Conservation (phyloP, 2,329 filamentous ascomycete genomes). For the Colletotrichum zoysiae region DNA sequence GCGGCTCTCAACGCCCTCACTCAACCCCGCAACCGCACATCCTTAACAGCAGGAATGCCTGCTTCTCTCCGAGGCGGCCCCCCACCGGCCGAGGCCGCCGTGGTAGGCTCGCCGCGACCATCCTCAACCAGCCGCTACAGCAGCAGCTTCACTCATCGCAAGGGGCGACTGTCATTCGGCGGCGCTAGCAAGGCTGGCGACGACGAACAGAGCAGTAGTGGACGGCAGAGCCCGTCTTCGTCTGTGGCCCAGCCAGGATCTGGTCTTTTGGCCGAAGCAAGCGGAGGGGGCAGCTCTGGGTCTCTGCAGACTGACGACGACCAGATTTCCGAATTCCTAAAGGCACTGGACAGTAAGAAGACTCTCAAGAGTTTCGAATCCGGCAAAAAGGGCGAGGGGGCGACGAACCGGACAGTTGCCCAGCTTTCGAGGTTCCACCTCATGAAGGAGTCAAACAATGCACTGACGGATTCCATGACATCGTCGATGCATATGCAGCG, state of each 20-base stretch:
- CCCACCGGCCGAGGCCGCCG: slow-evolving; percentile 71
- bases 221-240: slow-evolving; percentile 80
- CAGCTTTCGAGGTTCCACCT: slow-evolving; percentile 87
- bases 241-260: slow-evolving; percentile 81
- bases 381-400: slow-evolving; percentile 74
- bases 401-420: slow-evolving; percentile 80
- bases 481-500: slow-evolving; percentile 88
- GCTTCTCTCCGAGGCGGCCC: slow-evolving; percentile 77
- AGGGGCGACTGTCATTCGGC: slow-evolving; percentile 81
- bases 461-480: slow-evolving; percentile 91
- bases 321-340: slow-evolving; percentile 93
- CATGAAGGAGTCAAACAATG: slow-evolving; percentile 91
- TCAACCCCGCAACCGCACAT: slow-evolving; percentile 77
- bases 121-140: slow-evolving; percentile 86
- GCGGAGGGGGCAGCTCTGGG: slow-evolving; percentile 74
- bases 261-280: slow-evolving; percentile 79
- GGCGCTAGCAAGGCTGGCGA: slow-evolving; percentile 75
- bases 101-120: slow-evolving; percentile 83
- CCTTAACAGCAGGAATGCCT: slow-evolving; percentile 81
- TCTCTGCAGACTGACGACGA: slow-evolving; percentile 84
- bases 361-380: slow-evolving; percentile 84
- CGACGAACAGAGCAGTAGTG: slow-evolving; percentile 83
- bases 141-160: slow-evolving; percentile 92
- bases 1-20: slow-evolving; percentile 63
- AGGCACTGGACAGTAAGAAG: slow-evolving; percentile 87